phyloP scores from a whole-genome alignment of 148 eudicot genomes.

The Rhododendron mucronatum region DNA sequence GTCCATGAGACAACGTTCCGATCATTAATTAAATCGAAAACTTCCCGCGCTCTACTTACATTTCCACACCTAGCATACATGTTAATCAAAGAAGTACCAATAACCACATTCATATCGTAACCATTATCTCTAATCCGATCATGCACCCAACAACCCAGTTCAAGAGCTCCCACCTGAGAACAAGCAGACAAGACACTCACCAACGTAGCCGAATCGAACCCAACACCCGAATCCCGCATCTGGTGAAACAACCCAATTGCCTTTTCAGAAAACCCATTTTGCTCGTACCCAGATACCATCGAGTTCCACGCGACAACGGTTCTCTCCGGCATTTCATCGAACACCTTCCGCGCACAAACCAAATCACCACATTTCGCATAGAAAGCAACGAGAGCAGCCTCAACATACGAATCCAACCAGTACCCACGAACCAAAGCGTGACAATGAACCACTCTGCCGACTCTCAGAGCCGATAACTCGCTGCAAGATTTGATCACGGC shows the following conservation, averaged over 20 bases:
- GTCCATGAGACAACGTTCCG: constrained; percentile 53
- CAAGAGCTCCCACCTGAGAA: constrained; percentile 50
- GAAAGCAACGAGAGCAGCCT: constrained; percentile 37
- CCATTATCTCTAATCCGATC: constrained; percentile 19
- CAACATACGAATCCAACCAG: constrained; percentile 42
- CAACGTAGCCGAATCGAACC: constrained; percentile 40
- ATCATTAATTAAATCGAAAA: constrained; percentile 36
- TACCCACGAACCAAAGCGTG: constrained; percentile 44
- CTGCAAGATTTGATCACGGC: constrained; percentile 43
- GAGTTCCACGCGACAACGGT: constrained; percentile 57
- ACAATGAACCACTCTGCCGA: constrained; percentile 40
- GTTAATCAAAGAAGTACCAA: constrained; percentile 46
- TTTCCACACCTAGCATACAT: constrained; percentile 58
- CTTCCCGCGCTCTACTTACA: constrained; percentile 43
- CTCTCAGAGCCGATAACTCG: constrained; percentile 16
- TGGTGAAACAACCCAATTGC: constrained; percentile 41
- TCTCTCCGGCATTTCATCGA: constrained; percentile 50
- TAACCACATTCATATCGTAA: constrained; percentile 24
- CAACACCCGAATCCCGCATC: constrained; percentile 37
- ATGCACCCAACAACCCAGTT: constrained; percentile 52
- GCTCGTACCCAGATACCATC: constrained; percentile 63
- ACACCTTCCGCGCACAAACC: constrained; percentile 41
- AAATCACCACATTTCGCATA: constrained; percentile 47
- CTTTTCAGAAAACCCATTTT: constrained; percentile 42
- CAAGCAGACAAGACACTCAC: constrained; percentile 61